Evolutionary conservation across 768 basidiomycete species (phyloP), one percentile per base, ranked within the genome.

Genomic region (Pleurotus sapidus): DNA sequence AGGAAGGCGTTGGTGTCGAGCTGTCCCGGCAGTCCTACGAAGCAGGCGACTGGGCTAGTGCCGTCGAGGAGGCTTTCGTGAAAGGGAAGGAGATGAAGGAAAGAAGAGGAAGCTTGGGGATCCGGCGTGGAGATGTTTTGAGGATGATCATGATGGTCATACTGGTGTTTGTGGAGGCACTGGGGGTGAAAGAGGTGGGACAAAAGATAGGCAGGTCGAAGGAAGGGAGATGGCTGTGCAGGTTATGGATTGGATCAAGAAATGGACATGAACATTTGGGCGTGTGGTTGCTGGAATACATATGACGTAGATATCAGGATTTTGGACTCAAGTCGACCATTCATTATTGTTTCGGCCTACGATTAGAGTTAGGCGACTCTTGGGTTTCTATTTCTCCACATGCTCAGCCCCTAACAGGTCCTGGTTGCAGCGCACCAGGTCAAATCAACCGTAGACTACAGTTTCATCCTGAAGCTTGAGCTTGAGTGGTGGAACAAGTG

Each of bases 1-100:
- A 71, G 20, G 81, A 86, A 46, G 90, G 89, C 12, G 82, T 85
- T 14, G 88, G 88, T 7, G 75, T 90, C 27, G 88, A 89, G 68
- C 77, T 92, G 37, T 73, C 81, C 14, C 81, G 88, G 17, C 72
- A 78, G 24, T 73, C 77, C 8, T 91, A 90, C 62, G 89, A 91
- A 66, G 74, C 71, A n/a, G 89, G 89, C 7, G 81, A 88, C 54
- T 91, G 89, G 89, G 84, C 87, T 1, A 58, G 62, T 8, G 76
- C 77, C 5, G 77, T 91, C 12, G 69, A 77, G 57, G 74, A 83
- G 56, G 90, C 90, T n/a, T 85, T 77, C 72, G 61, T 56, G 25
- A 72, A 67, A 49, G 88, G 89, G 2, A 65, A 66, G 57, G 70
- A 64, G 17, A 65, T 67, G 60, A 86, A 88, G 69, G 70, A 72